Conservation (phyloP, 345 rosid species). For the rapeseed (Brassica napus) region DNA sequence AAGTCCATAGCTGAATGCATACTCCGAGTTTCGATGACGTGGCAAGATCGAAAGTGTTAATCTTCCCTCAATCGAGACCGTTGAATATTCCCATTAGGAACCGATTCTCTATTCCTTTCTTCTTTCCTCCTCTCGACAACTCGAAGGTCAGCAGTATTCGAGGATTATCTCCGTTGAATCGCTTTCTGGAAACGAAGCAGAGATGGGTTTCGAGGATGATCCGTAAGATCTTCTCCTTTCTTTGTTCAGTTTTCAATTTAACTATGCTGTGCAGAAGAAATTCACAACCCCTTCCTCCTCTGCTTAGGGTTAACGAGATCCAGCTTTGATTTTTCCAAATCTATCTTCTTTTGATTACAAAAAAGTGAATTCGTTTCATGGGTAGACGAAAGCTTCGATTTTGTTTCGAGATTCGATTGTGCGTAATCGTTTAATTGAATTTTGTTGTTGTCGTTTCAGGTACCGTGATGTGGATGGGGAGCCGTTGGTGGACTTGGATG, state of each 20-base stretch:
- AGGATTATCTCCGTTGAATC: constrained; percentile 11
- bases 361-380: not conserved
- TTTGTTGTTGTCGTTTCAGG: constrained; percentile 39
- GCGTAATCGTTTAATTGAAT: not conserved
- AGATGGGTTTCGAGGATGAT: constrained; percentile 77
- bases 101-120: not conserved
- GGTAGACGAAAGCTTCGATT: not conserved
- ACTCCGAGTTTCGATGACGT: constrained; percentile 12
- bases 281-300: not conserved
- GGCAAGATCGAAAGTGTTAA: constrained; percentile 21
- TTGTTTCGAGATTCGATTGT: not conserved
- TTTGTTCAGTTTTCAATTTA: not conserved
- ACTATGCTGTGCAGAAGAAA: not conserved
- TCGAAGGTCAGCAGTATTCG: constrained; percentile 25
- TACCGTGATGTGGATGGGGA: constrained; percentile 94
- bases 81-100: constrained; percentile 9
- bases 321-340: not conserved
- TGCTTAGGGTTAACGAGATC: constrained; percentile 41
- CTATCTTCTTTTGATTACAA: not conserved
- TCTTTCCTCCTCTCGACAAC: not conserved
- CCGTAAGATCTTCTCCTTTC: constrained; percentile 48
- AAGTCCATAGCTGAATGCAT: not conserved
- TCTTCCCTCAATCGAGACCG: constrained; percentile 22
- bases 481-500: constrained; percentile 83
- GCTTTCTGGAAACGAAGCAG: not conserved